phyloP scores from a whole-genome alignment of 1,139 yeast genomes.

The Geotrichum restrictum region DNA sequence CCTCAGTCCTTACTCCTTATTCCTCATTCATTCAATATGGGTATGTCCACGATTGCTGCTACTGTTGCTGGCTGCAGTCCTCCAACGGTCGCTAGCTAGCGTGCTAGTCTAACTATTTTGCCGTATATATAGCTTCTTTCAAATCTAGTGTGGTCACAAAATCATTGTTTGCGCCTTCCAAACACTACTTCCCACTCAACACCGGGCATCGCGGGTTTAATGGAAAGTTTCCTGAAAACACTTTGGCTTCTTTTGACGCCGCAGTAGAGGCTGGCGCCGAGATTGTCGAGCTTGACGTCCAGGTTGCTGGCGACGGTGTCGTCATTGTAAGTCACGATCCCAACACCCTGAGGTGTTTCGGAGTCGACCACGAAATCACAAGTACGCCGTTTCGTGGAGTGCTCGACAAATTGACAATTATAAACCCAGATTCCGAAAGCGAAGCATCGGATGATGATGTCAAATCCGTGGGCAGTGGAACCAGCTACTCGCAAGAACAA shows the following conservation, averaged over 20 bases:
- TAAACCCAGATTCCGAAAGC: slow-evolving; percentile 6
- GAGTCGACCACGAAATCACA: slow-evolving; percentile 41
- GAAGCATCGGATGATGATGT: not conserved
- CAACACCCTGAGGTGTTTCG: slow-evolving; percentile 58
- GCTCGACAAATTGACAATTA: slow-evolving; percentile 45
- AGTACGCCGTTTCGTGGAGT: slow-evolving; percentile 41
- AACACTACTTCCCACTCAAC: slow-evolving; percentile 17
- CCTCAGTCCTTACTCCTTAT: no score
- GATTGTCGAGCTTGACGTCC: slow-evolving; percentile 79
- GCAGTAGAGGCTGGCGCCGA: slow-evolving; percentile 69
- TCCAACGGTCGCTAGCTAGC: no score
- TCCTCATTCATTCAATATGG: no score
- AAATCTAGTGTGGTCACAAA: not conserved
- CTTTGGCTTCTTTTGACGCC: slow-evolving; percentile 64
- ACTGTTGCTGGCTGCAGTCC: no score
- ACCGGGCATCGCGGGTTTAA: slow-evolving; percentile 42
- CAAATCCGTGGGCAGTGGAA: not conserved
- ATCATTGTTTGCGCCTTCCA: slow-evolving; percentile 13
- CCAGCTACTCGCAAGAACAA: not conserved
- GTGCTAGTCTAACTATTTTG: no score
- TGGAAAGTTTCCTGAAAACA: slow-evolving; percentile 71
- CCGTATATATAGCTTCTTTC: no score
- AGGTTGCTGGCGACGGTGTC: slow-evolving; percentile 66
- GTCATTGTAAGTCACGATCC: slow-evolving; percentile 75
- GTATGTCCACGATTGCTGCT: no score